Conservation (phyloP, 2,329 filamentous ascomycete species). For the Colletotrichum sp. region DNA sequence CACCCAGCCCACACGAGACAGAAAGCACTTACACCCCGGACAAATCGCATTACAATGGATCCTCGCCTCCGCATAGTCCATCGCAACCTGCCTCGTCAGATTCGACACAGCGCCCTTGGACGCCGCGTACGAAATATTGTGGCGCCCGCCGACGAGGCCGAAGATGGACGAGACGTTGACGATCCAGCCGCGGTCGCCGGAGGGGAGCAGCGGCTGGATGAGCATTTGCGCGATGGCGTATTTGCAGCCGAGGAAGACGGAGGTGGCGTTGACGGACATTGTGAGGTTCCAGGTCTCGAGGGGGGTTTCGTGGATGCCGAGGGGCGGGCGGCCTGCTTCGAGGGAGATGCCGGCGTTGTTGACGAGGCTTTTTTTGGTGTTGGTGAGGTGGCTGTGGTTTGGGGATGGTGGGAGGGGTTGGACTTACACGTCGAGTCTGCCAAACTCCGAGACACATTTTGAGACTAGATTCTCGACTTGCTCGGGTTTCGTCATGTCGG, state of each 20-base stretch:
- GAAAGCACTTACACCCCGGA: slow-evolving; percentile 45
- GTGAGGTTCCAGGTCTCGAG: slow-evolving; percentile 50
- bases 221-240: slow-evolving; percentile 54
- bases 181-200: slow-evolving; percentile 52
- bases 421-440: neutral
- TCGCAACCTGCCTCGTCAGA: slow-evolving; percentile 51
- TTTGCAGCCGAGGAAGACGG: slow-evolving; percentile 47
- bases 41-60: slow-evolving; percentile 61
- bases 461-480: neutral
- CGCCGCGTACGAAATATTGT: slow-evolving; percentile 43
- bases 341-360: slow-evolving; percentile 53
- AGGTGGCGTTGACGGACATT: slow-evolving; percentile 40
- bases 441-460: neutral
- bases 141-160: slow-evolving; percentile 37
- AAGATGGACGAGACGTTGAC: slow-evolving; percentile 52
- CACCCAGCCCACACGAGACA: neutral
- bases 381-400: slow-evolving; percentile 26
- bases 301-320: slow-evolving; percentile 48
- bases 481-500: neutral
- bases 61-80: slow-evolving; percentile 51
- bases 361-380: slow-evolving; percentile 44
- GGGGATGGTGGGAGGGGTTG: neutral
- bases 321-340: slow-evolving; percentile 34
- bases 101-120: slow-evolving; percentile 55
- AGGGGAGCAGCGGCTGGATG: slow-evolving; percentile 41